These are phyloP conservation scores for Ambrosia artemisiifolia DNA, from an alignment of 129 eudicot species.

Conservation along the genomic window DNA sequence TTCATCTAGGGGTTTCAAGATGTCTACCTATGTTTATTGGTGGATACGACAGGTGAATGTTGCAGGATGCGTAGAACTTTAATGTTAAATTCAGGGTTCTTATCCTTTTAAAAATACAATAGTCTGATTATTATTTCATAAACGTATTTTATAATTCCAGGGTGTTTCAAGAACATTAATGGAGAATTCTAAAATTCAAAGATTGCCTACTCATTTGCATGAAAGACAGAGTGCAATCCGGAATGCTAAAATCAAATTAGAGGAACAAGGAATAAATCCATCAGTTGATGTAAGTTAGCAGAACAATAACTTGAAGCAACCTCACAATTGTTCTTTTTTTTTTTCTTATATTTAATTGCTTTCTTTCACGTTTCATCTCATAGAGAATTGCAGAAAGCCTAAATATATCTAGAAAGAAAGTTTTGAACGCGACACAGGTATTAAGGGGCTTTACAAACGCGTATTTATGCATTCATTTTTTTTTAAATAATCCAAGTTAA, in stretches of 20 bases:
- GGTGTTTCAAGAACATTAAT: conserved; percentile 84
- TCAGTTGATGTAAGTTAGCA: conserved; percentile 63
- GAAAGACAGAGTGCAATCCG: conserved; percentile 83
- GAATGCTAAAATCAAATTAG: conserved; percentile 69
- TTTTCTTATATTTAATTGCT: conserved; percentile 9
- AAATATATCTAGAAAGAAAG: conserved; percentile 89
- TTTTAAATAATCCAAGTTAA: neutral
- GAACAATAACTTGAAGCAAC: neutral
- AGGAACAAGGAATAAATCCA: conserved; percentile 83
- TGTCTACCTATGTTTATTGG: conserved; percentile 98
- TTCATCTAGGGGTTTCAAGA: conserved; percentile 82
- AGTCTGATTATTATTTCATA: neutral
- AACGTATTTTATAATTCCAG: conserved; percentile 34
- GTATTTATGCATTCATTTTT: neutral
- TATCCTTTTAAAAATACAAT: neutral
- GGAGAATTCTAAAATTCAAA: conserved; percentile 70
- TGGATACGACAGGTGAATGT: conserved; percentile 88
- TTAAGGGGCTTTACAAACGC: conserved; percentile 14
- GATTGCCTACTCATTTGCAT: conserved; percentile 85
- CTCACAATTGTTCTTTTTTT: neutral
- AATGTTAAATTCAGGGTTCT: neutral
- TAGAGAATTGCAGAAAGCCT: conserved; percentile 81
- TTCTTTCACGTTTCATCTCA: conserved; percentile 10
- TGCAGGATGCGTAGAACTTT: conserved; percentile 8
- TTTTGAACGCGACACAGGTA: conserved; percentile 91